A percentile compares a stretch with the other conserved stretches of the same genome.
Conservation (phyloP, 345 rosid genomes). For the Garcia nutans region DNA sequence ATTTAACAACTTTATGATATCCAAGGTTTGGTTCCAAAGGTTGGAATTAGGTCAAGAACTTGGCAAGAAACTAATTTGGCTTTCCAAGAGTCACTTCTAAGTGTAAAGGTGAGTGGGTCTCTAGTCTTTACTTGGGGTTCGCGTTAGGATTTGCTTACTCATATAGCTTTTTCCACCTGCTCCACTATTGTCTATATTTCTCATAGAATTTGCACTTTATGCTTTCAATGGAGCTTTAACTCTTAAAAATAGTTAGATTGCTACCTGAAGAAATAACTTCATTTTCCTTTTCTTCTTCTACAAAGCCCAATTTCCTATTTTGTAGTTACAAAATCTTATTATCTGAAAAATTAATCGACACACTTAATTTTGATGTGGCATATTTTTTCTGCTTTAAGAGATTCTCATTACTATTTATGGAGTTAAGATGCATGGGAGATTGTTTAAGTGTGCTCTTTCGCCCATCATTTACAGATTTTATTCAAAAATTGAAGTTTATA, state of each 20-base stretch:
- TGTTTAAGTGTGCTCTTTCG: slow-evolving; percentile 84
- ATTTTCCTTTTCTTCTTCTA: slow-evolving; percentile 37
- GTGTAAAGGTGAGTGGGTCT: no score
- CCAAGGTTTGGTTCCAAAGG: no score
- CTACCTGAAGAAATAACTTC: slow-evolving; percentile 27
- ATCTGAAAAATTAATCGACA: slow-evolving; percentile 86
- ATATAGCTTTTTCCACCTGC: no score
- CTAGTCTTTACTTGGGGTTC: no score
- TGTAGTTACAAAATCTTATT: slow-evolving; percentile 76
- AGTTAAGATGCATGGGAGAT: slow-evolving; percentile 54
- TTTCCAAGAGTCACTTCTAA: no score
- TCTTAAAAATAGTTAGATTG: no score
- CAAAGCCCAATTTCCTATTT: slow-evolving; percentile 57
- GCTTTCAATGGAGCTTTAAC: no score
- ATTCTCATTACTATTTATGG: slow-evolving; percentile 26
- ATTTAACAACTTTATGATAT: no score
- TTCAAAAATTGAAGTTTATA: slow-evolving; percentile 27
- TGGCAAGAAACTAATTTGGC: no score
- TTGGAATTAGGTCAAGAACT: no score
- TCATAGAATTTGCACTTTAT: slow-evolving; percentile 34
- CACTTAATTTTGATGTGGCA: slow-evolving; percentile 75
- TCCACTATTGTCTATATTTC: slow-evolving; percentile 11
- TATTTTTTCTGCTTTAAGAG: slow-evolving; percentile 52
- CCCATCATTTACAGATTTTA: slow-evolving; percentile 54
- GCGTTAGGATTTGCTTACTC: slow-evolving; percentile 21